Conservation (phyloP, 2,329 filamentous ascomycete species). For the Chaetomium globosum region DNA sequence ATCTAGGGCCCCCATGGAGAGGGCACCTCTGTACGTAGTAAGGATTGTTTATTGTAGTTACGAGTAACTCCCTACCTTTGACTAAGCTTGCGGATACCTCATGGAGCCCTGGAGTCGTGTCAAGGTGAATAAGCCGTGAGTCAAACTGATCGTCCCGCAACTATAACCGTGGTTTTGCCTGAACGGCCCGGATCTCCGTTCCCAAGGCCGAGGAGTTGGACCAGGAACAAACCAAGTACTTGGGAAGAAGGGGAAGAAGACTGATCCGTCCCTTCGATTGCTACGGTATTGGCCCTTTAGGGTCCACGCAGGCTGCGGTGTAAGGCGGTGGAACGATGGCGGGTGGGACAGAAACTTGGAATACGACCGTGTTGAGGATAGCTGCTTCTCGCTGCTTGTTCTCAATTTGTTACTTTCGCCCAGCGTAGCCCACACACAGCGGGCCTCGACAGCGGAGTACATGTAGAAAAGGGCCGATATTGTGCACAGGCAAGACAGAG, state of each 20-base stretch:
- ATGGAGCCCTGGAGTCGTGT: too few relatives aligned
- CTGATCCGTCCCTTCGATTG: neutral
- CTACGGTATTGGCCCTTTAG: neutral
- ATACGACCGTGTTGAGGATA: neutral
- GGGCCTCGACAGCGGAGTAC: slow-evolving; percentile 4
- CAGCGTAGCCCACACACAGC: neutral
- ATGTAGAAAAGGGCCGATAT: neutral
- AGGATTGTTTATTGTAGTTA: neutral
- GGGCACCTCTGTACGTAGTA: neutral
- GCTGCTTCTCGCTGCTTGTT: neutral
- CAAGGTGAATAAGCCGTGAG: neutral
- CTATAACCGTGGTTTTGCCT: neutral
- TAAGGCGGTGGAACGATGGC: neutral
- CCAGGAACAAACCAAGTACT: neutral
- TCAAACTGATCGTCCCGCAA: neutral
- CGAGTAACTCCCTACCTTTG: neutral
- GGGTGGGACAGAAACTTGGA: neutral
- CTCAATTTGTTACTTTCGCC: neutral
- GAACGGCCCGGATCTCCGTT: neutral
- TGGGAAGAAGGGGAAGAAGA: slow-evolving; percentile 1
- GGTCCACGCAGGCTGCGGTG: neutral
- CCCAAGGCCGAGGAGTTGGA: slow-evolving; percentile 1
- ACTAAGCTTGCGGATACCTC: neutral
- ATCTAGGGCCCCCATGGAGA: neutral
- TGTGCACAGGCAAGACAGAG: neutral